Evolutionary conservation across 1,284 basidiomycete genomes (phyloP).

Genomic region (Farysia itapuensis): DNA sequence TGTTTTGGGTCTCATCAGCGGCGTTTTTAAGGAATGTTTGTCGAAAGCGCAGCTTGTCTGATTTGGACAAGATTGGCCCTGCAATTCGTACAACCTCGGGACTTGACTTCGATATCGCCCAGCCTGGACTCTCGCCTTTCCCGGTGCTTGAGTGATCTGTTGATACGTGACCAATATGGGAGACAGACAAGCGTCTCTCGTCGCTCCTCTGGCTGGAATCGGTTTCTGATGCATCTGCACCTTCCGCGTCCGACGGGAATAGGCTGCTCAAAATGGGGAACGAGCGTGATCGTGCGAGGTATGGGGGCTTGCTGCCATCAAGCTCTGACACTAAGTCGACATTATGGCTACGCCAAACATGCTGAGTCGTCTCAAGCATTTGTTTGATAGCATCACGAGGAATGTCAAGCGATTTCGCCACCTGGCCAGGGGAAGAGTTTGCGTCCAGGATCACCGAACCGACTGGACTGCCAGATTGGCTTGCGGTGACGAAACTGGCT

Average conservation of each 20-base stretch:
- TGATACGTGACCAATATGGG: slow-evolving; percentile 22
- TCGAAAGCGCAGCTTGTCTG: slow-evolving; percentile 1
- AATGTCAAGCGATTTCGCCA: slow-evolving; percentile 28
- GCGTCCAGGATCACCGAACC: slow-evolving; percentile 6
- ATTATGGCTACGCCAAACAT: slow-evolving; percentile 26
- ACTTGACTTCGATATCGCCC: slow-evolving; percentile 7
- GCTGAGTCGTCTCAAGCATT: slow-evolving; percentile 34
- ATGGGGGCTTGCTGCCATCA: background rate
- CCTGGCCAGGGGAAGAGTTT: slow-evolving; percentile 15
- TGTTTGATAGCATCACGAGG: slow-evolving; percentile 29
- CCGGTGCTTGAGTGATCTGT: slow-evolving; percentile 8
- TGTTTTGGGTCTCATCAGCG: slow-evolving; percentile 6
- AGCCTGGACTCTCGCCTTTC: slow-evolving; percentile 14
- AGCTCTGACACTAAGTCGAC: slow-evolving; percentile 5
- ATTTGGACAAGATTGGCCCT: background rate
- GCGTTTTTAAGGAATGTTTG: slow-evolving; percentile 12
- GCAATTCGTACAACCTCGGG: slow-evolving; percentile 1
- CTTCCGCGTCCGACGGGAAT: too few relatives aligned
- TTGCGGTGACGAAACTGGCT: background rate
- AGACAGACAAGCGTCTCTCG: slow-evolving; percentile 6
- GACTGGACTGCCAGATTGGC: slow-evolving; percentile 1
- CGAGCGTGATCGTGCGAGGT: too few relatives aligned
- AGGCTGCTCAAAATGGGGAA: too few relatives aligned
- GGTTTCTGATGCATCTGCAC: background rate
- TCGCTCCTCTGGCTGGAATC: slow-evolving; percentile 1